Conservation (phyloP, 257 asterid species). For the Solanum ossicruentum region DNA sequence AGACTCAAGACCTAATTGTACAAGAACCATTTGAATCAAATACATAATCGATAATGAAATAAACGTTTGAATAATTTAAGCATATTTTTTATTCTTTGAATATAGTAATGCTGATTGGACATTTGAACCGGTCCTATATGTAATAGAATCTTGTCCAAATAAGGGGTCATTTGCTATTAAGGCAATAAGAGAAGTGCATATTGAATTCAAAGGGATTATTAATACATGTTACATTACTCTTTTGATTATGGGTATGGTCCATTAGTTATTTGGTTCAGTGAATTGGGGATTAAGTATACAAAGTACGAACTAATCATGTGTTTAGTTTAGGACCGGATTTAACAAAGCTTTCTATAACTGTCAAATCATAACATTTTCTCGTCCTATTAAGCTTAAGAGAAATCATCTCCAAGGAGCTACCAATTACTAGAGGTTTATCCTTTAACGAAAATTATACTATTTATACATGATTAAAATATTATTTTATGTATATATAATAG, state of each 20-base stretch:
- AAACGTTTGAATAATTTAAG: too few species aligned
- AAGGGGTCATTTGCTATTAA: background rate
- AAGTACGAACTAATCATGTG: background rate
- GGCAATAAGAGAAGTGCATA: background rate
- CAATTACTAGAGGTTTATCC: too few species aligned
- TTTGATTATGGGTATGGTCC: background rate
- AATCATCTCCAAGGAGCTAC: too few species aligned
- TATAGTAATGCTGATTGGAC: background rate
- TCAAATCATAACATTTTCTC: background rate
- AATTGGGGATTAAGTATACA: background rate
- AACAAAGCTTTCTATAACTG: background rate
- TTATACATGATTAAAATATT: too few species aligned
- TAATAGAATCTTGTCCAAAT: background rate
- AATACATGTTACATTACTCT: background rate
- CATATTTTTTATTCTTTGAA: too few species aligned
- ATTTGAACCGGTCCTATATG: background rate
- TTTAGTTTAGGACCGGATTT: background rate
- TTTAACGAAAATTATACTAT: too few species aligned
- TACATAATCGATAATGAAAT: too few species aligned
- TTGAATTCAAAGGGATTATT: background rate
- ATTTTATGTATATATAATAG: too few species aligned
- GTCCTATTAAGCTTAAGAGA: too few species aligned
- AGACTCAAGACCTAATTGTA: too few species aligned
- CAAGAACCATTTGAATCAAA: too few species aligned
- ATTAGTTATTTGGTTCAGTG: background rate